Evolutionary conservation across 2,329 filamentous ascomycete genomes (phyloP).

Genomic region (Penicillium sp.): DNA sequence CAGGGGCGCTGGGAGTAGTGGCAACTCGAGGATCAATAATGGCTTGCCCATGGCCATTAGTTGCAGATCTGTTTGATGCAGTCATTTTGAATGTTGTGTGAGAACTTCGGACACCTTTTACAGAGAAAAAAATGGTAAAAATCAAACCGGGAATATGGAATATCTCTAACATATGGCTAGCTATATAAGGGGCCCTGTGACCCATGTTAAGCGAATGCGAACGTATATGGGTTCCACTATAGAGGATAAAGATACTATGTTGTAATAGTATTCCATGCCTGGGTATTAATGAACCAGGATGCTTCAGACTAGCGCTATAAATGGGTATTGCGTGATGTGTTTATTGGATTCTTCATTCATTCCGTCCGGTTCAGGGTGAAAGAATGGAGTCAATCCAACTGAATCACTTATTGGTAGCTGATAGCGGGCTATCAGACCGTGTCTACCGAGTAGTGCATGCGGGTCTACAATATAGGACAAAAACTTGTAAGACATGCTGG

Average conservation of each 20-base stretch:
- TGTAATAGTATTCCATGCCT: neutral
- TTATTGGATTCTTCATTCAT: neutral
- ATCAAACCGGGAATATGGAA: neutral
- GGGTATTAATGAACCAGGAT: neutral
- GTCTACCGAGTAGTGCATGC: neutral
- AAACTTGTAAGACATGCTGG: neutral
- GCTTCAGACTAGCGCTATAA: neutral
- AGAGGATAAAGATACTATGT: neutral
- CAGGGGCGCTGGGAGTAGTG: constrained; percentile 16
- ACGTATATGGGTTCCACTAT: neutral
- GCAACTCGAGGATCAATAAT: constrained; percentile 22
- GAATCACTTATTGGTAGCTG: neutral
- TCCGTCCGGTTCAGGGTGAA: neutral
- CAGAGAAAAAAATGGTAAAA: neutral
- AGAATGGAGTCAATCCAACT: neutral
- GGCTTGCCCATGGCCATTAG: neutral
- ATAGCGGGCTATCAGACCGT: neutral
- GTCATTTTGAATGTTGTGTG: neutral
- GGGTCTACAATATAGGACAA: neutral
- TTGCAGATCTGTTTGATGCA: neutral
- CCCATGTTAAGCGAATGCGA: neutral
- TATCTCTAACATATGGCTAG: neutral
- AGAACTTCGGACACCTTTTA: neutral
- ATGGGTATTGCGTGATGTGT: neutral
- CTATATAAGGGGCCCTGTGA: neutral